Conservation (phyloP, 768 basidiomycete genomes). For the Grammothele lineata region DNA sequence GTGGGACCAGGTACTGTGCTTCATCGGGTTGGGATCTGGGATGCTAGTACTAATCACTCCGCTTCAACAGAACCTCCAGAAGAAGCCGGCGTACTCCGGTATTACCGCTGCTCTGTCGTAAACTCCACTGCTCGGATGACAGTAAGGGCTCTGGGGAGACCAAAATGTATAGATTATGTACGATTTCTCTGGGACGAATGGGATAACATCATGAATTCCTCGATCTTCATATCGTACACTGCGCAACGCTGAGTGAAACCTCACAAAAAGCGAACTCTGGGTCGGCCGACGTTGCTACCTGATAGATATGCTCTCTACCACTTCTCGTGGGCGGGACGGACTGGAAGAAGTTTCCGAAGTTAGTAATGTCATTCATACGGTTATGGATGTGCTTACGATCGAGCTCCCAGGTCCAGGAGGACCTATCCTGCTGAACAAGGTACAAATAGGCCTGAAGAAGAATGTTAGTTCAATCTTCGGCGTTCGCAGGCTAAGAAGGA, state of each 20-base stretch:
- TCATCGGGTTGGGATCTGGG: no score
- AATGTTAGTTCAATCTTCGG: background rate
- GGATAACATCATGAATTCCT: no score
- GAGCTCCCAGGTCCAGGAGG: slow-evolving; percentile 75
- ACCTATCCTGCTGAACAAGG: slow-evolving; percentile 62
- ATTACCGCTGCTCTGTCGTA: slow-evolving; percentile 22
- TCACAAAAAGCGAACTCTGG: no score
- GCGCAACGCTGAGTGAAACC: no score
- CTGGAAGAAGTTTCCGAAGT: slow-evolving; percentile 19
- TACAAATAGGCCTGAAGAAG: slow-evolving; percentile 53
- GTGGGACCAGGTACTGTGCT: slow-evolving; percentile 23
- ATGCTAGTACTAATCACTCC: no score
- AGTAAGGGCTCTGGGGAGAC: no score
- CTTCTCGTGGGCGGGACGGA: slow-evolving; percentile 50
- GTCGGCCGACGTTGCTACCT: no score
- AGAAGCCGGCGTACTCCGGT: slow-evolving; percentile 26
- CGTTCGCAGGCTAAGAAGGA: background rate
- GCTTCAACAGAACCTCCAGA: slow-evolving; percentile 12
- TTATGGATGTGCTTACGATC: slow-evolving; percentile 50
- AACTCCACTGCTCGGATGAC: no score
- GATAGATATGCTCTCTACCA: slow-evolving; percentile 30
- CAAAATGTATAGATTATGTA: no score
- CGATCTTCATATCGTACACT: background rate
- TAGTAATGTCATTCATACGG: no score
- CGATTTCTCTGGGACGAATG: no score